Base-by-base conservation (phyloP, 2,329 filamentous ascomycete genomes). In the Fusarium sp. region DNA sequence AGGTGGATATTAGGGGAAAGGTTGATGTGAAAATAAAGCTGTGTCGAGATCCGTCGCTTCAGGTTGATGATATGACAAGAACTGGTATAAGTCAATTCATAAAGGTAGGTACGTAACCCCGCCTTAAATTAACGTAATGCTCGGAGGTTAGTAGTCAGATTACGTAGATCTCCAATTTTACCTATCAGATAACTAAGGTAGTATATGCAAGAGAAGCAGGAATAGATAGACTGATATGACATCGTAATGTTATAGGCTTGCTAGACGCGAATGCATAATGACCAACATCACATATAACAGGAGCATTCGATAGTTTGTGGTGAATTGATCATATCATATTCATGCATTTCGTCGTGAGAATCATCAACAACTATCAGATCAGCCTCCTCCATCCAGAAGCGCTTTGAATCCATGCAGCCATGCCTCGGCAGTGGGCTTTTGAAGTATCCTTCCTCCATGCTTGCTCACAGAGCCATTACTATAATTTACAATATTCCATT, bases 291-390 rank as follows among this genome's bases (percentile, higher is more conserved):
- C 37, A 16, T 26, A 48, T 25, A 19, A 39, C 6, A 21, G 19
- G 8, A 49, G 31, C 19, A 42, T 44, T 44, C 4, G 37, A 60
- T 42, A 45, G 25, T 46, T 53, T 46, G 45, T 65, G 66, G 45
- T 72, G 69, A 75, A 69, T 65, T 72, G 71, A 71, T 77, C 77
- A 74, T 78, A 77, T 74, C 72, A 75, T 78, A 70, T 78, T 77
- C 75, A 75, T 77, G 64, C 74, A 75, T 76, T 75, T 74, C 74
- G 69, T 76, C 74, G 65, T 76, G 63, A 76, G 65, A 75, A 76
- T 76, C 74, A 59, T 76, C 63, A 73, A 61, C 72, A 70, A 61
- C 74, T 64, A 73, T 65, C 70, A 75, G 71, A 75, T 75, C 74
- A 59, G 58, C 61, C 58, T 60, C 58, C 53, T 69, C 46, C 56